Evolutionary conservation across 805 yeast genomes (phyloP), one percentile per base, ranked within the genome.

Genomic region (Candida rishiriensis): DNA sequence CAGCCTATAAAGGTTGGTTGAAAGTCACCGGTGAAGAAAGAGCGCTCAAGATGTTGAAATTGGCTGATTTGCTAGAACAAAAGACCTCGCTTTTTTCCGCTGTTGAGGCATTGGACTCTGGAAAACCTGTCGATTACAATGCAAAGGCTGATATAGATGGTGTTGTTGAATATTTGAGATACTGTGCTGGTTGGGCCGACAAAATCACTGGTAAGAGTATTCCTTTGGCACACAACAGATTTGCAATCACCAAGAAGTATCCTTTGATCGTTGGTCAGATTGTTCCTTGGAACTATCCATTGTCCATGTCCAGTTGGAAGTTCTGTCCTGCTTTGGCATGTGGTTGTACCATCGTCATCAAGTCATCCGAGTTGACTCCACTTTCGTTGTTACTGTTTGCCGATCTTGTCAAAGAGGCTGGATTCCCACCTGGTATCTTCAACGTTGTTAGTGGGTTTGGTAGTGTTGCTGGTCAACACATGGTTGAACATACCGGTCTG

Each of bases 281-380:
- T 52, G 78, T 82, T 45, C 88, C 88, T 30, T 81, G 88, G 87
- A 81, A 81, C 66, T 82, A 78, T 59, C 87, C 88, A 29, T 62
- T 81, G 53, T 68, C 74, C 29, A 83, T 84, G 88, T 80, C 85
- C 13, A 73, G 85, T 18, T 85, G 93, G 93, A 85, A 85, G 64
- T 70, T 85, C 57, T 88, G 85, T 26, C 91, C 91, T 17, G 93
- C 95, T 10, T 66, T 85, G 51, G 88, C 90, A 35, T 83, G 87
- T 42, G 93, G 93, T 43, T 85, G 86, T 64, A 73, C 79, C 12
- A 75, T 83, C 38, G 79, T 85, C 37, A 73, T 85, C 61, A 85
- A 85, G 64, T 75, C 88, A 3, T 82, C 88, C 44, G 93, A 86
- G 65, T 68, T 81, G 52, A 84, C 91, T 7, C 93, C 93, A 11